Evolutionary conservation across 805 yeast species (phyloP).

Genomic region (Hanseniaspora lindneri): DNA sequence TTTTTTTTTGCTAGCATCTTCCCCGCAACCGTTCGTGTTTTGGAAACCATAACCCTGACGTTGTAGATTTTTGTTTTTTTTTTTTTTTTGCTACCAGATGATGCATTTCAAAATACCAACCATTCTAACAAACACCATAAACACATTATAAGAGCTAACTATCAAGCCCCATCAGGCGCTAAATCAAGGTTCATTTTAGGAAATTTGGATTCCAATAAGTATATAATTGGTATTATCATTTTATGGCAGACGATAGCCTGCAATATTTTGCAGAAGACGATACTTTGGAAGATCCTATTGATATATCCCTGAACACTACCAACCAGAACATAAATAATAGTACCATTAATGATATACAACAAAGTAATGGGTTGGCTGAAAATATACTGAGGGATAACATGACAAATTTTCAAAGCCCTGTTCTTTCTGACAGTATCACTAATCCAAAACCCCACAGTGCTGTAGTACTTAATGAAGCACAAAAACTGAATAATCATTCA

Average conservation of each 20-base stretch:
- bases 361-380: neutral
- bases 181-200: too few relatives aligned
- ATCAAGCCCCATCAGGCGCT: too few relatives aligned
- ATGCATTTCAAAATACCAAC: neutral
- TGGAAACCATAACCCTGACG: too few relatives aligned
- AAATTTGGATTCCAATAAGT: too few relatives aligned
- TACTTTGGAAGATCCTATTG: slow-evolving; percentile 14
- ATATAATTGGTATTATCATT: neutral
- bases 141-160: too few relatives aligned
- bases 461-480: too few relatives aligned
- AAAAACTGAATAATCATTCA: too few relatives aligned
- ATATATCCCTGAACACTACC: neutral
- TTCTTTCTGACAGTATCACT: neutral
- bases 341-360: neutral
- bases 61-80: too few relatives aligned
- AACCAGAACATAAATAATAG: neutral
- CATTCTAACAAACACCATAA: too few relatives aligned
- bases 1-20: too few relatives aligned
- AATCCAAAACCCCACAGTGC: too few relatives aligned
- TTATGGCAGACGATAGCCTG: slow-evolving; percentile 5
- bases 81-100: neutral
- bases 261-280: slow-evolving; percentile 12
- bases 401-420: neutral
- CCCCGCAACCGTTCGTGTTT: too few relatives aligned
- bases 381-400: neutral